Conservation (phyloP, 306 rosid species). For the Ormosia semicastrata region DNA sequence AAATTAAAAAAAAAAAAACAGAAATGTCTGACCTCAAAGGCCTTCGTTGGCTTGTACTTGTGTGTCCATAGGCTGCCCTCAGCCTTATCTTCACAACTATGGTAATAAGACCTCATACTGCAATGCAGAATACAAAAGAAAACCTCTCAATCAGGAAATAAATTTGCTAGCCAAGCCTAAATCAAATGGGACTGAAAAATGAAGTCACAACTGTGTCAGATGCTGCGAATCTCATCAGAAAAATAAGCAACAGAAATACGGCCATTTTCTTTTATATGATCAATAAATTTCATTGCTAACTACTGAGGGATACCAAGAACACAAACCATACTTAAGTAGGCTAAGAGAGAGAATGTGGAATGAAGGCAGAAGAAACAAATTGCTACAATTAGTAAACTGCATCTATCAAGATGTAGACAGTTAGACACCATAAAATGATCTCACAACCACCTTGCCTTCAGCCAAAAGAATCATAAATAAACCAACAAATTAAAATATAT, state of each 20-base stretch:
- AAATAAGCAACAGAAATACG: conserved; percentile 8
- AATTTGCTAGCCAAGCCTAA: conserved; percentile 7
- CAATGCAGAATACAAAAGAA: conserved; percentile 25
- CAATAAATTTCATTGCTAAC: not conserved
- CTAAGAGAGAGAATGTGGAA: not conserved
- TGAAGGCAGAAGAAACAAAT: not conserved
- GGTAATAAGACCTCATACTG: conserved; percentile 54
- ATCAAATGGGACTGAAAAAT: conserved; percentile 5
- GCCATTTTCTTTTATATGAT: conserved; percentile 2
- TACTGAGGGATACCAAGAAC: not conserved
- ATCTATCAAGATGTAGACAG: conserved; percentile 1
- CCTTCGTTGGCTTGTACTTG: conserved; percentile 77
- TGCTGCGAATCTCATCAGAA: not conserved
- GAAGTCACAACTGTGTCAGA: not conserved
- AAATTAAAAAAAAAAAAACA: not conserved
- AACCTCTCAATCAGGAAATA: conserved; percentile 15
- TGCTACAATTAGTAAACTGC: not conserved
- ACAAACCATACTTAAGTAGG: not conserved
- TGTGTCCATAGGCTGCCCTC: conserved; percentile 64
- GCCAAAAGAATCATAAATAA: not conserved
- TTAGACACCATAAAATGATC: conserved; percentile 12
- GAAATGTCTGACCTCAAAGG: conserved; percentile 58
- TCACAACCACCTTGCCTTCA: not conserved
- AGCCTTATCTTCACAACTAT: conserved; percentile 43
- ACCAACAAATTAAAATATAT: not conserved